These are phyloP conservation scores for Wickerhamomyces kurtzmanii DNA, from an alignment of 805 yeast genomes.

Conservation along the genomic window DNA sequence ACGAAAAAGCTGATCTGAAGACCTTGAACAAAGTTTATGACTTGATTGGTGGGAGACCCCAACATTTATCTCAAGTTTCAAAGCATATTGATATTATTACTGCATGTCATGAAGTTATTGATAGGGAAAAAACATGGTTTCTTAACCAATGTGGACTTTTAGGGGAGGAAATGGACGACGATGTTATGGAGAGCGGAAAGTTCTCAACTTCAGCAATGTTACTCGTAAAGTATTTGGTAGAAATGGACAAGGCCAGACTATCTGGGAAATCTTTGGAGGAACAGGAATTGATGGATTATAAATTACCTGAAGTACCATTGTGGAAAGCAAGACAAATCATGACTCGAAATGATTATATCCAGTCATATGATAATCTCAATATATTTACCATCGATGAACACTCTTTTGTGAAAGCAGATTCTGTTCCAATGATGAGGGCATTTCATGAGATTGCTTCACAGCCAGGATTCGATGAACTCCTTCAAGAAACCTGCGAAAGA, in stretches of 20 bases:
- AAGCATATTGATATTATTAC: conserved; percentile 42
- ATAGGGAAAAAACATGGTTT: conserved; percentile 79
- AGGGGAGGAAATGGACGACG: conserved; percentile 79
- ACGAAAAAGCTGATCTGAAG: conserved; percentile 26
- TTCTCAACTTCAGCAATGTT: conserved; percentile 68
- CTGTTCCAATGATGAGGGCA: conserved; percentile 86
- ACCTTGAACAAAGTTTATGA: conserved; percentile 48
- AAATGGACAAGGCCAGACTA: conserved; percentile 41
- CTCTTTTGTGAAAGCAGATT: conserved; percentile 68
- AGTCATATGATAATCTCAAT: conserved; percentile 63
- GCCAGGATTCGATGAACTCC: conserved; percentile 59
- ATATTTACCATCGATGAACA: conserved; percentile 72
- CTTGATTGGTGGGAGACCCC: conserved; percentile 78
- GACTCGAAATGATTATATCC: conserved; percentile 79
- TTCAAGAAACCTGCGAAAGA: conserved; percentile 56
- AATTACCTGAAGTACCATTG: conserved; percentile 63
- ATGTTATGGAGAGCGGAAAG: conserved; percentile 78
- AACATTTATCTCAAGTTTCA: conserved; percentile 66
- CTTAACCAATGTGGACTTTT: conserved; percentile 72
- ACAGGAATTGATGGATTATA: conserved; percentile 27
- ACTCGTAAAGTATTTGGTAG: conserved; percentile 58
- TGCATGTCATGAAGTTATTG: conserved; percentile 65
- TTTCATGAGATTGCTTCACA: conserved; percentile 67
- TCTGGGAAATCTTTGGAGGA: conserved; percentile 1
- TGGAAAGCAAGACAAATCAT: conserved; percentile 81